Base-by-base conservation (phyloP, 495 filamentous ascomycete genomes). In the Talaromyces borbonicus region DNA sequence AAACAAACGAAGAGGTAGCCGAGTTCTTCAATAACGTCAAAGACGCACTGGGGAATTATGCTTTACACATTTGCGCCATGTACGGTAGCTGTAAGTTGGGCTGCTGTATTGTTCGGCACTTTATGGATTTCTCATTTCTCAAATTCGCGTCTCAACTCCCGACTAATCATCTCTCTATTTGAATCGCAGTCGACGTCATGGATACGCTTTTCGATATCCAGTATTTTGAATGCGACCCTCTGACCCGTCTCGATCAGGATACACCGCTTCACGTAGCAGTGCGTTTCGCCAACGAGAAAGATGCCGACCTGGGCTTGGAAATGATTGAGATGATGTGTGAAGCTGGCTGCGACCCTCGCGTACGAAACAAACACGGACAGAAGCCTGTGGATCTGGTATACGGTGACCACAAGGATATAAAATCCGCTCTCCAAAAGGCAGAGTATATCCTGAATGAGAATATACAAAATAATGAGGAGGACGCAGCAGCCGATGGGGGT, bases 171-270 rank as follows among this genome's bases (percentile, higher is more conserved):
- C 16, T 23, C 24, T 22, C n/a, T 23, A 18, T 19, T 14, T 12
- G 11, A 29, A 30, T 33, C 47, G 32, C 44, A 89, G 85, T 93
- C 69, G 90, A 96, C 52, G 76, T 87, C 16, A 85, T 97, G 67
- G 92, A 98, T 66, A 51, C 76, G 38, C 79, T 98, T 39, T 90
- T 98, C 48, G 93, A 98, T 71, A 88, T 95, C 60, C 81, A 89
- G 47, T 86, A 78, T 46, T 83, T 98, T 62, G 92, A 98, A 72
- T 94, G 92, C 61, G 92, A 98, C 72, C 87, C 87, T 5, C 52
- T 85, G 45, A 87, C 83, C 59, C 80, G 81, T 23, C 50, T 78
- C 56, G 92, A 97, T 50, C 77, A 79, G 47, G 89, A 97, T 64
- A 96, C 89, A 1, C 90, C 90, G 6, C 73, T 98, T 27, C 92